Evolutionary conservation across 768 basidiomycete species (phyloP).

Genomic region (Phylloporus arenicola): DNA sequence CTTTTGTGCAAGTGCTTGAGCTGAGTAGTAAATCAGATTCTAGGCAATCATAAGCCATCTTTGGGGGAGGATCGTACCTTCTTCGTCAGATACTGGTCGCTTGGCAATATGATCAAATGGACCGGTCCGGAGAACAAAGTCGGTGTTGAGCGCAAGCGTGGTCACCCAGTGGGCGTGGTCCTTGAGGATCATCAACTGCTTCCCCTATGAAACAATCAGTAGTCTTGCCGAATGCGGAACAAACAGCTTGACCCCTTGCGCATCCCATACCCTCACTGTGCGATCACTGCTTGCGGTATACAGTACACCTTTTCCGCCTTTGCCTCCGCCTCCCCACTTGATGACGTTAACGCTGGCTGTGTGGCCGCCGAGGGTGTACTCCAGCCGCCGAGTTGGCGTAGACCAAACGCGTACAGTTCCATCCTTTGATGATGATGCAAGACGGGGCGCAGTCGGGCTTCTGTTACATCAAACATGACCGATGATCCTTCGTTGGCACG

Average conservation of each 20-base stretch:
- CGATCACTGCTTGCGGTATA: slow-evolving; percentile 96
- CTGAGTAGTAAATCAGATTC: slow-evolving; percentile 33
- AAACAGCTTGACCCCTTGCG: slow-evolving; percentile 52
- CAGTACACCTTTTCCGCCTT: slow-evolving; percentile 59
- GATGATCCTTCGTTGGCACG: neutral
- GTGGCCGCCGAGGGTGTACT: slow-evolving; percentile 89
- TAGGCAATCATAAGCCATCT: neutral
- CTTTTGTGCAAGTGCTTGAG: slow-evolving; percentile 66
- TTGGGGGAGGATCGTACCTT: slow-evolving; percentile 49
- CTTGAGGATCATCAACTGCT: slow-evolving; percentile 75
- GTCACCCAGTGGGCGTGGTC: slow-evolving; percentile 99
- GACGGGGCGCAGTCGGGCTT: slow-evolving; percentile 70
- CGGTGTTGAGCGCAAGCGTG: slow-evolving; percentile 90
- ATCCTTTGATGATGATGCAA: slow-evolving; percentile 96
- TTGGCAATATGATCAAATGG: slow-evolving; percentile 89
- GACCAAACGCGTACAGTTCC: slow-evolving; percentile 96
- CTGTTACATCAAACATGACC: slow-evolving; percentile 34
- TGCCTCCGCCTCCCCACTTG: slow-evolving; percentile 89
- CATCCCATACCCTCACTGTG: slow-evolving; percentile 93
- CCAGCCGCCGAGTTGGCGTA: slow-evolving; percentile 58
- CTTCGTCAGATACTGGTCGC: slow-evolving; percentile 70
- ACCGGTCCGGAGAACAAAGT: slow-evolving; percentile 91
- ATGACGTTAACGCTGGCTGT: slow-evolving; percentile 93
- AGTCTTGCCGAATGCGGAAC: neutral
- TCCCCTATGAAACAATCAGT: slow-evolving; percentile 51